phyloP scores from a whole-genome alignment of 441 rosid species.

The Corymbia citriodora region DNA sequence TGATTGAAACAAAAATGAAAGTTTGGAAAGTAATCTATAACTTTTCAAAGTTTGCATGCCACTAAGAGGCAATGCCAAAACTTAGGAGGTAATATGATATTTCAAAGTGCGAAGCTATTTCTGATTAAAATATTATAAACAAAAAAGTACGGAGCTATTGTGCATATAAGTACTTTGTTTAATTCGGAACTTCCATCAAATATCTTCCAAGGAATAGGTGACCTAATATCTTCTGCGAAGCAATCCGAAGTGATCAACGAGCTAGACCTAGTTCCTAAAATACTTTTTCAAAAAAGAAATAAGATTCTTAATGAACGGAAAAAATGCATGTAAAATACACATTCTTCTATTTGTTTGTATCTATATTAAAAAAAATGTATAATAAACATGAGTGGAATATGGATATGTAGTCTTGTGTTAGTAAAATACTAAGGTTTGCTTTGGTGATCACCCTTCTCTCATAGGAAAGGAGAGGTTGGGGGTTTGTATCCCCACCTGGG shows the following conservation, averaged over 20 bases:
- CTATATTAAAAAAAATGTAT: rapidly evolving
- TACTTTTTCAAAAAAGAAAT: too few relatives aligned
- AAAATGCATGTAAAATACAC: rapidly evolving
- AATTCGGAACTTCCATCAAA: background rate
- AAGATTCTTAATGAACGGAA: rapidly evolving
- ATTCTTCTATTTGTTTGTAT: background rate
- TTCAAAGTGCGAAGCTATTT: background rate
- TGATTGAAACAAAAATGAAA: background rate
- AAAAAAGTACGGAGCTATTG: background rate
- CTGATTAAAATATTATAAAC: too few relatives aligned
- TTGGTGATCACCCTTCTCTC: too few relatives aligned
- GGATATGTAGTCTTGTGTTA: rapidly evolving
- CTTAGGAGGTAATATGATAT: background rate
- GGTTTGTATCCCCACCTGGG: too few relatives aligned
- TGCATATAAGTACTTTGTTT: background rate
- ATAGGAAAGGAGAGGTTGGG: too few relatives aligned
- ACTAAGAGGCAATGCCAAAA: rapidly evolving
- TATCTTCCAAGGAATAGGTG: background rate
- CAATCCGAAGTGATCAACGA: too few relatives aligned
- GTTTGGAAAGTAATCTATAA: rapidly evolving
- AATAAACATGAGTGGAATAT: too few relatives aligned
- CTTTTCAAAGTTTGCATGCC: background rate
- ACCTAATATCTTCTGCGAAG: background rate
- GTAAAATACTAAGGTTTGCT: too few relatives aligned
- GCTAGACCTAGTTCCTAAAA: background rate